phyloP scores from a whole-genome alignment of 108 stramenopile genomes.

The Skeletonema grethae region DNA sequence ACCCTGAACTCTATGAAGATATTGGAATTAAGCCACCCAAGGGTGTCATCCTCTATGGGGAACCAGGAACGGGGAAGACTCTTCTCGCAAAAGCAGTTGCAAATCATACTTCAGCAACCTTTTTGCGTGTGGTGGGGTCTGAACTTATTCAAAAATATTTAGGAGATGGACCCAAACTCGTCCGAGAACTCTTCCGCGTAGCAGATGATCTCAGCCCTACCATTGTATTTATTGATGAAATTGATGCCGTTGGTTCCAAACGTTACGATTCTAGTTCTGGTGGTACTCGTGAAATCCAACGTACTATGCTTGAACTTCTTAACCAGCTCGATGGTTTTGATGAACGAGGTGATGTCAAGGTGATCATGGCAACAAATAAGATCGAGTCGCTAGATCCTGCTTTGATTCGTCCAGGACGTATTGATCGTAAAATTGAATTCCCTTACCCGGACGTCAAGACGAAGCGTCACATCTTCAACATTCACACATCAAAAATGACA shows the following conservation, averaged over 20 bases:
- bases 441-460: slow-evolving; percentile 94
- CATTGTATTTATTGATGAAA: slow-evolving; percentile 99
- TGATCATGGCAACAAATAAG: slow-evolving; percentile 98
- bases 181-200: slow-evolving; percentile 99
- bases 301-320: slow-evolving; percentile 98
- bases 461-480: slow-evolving; percentile 87
- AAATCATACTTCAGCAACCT: slow-evolving; percentile 99
- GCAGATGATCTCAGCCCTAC: slow-evolving; percentile 98
- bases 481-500: slow-evolving; percentile 93
- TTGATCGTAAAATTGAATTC: slow-evolving; percentile 96
- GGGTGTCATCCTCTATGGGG: slow-evolving; percentile 98
- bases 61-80: slow-evolving; percentile 99
- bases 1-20: slow-evolving; percentile 99
- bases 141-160: slow-evolving; percentile 99
- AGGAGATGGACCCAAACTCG: slow-evolving; percentile 99
- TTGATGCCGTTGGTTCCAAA: slow-evolving; percentile 95
- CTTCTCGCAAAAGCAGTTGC: slow-evolving; percentile 98
- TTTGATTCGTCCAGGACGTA: slow-evolving; percentile 95
- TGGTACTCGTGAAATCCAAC: slow-evolving; percentile 95
- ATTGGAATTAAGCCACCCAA: slow-evolving; percentile 97
- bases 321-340: slow-evolving; percentile 98
- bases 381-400: slow-evolving; percentile 96
- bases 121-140: slow-evolving; percentile 98
- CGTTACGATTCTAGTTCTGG: slow-evolving; percentile 88
- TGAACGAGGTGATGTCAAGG: slow-evolving; percentile 93